These are phyloP conservation scores for Trichosporon faecale DNA, from an alignment of 1,284 basidiomycete genomes.

Conservation along the genomic window DNA sequence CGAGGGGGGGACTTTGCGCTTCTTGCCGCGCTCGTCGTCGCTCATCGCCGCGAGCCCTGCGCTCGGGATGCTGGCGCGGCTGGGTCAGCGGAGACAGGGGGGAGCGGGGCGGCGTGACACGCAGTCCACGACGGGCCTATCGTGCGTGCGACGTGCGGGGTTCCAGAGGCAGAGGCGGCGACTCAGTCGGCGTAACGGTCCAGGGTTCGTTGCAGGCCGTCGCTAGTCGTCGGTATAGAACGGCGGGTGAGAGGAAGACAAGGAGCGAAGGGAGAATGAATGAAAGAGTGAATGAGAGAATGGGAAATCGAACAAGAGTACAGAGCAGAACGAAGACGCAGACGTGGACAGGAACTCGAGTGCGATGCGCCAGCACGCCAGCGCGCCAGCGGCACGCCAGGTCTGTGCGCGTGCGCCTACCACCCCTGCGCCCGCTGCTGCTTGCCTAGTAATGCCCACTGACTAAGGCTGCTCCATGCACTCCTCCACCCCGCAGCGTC, in stretches of 20 bases:
- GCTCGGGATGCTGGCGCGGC: neutral
- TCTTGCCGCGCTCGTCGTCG: slow-evolving; percentile 4
- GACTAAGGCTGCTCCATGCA: neutral
- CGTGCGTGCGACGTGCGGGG: too few relatives aligned
- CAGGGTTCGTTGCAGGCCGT: too few relatives aligned
- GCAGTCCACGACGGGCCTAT: too few relatives aligned
- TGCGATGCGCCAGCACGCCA: neutral
- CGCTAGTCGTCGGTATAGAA: too few relatives aligned
- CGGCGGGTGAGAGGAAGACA: too few relatives aligned
- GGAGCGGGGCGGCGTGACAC: neutral
- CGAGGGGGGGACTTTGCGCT: neutral
- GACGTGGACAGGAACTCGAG: neutral
- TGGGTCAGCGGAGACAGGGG: neutral
- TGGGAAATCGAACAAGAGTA: too few relatives aligned
- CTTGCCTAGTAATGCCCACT: neutral
- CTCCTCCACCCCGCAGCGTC: too few relatives aligned
- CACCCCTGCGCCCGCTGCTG: neutral
- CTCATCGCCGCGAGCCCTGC: neutral
- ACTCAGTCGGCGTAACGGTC: too few relatives aligned
- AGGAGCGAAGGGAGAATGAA: too few relatives aligned
- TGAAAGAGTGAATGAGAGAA: too few relatives aligned
- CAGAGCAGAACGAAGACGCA: neutral
- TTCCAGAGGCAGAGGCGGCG: too few relatives aligned
- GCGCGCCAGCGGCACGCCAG: too few relatives aligned
- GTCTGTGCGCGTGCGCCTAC: neutral